Evolutionary conservation across 441 rosid genomes (phyloP).

Genomic region (Brassica balearica): DNA sequence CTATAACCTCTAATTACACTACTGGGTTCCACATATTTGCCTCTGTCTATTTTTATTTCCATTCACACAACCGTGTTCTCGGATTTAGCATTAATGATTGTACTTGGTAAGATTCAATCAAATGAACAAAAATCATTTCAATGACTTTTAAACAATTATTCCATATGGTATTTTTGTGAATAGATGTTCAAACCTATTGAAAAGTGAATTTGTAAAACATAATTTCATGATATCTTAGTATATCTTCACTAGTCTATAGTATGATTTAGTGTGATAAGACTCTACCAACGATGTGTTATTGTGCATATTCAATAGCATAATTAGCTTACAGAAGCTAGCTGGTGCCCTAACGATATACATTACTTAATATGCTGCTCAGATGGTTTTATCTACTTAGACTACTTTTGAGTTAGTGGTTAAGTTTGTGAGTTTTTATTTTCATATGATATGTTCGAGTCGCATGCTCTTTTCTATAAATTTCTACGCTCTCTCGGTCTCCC

Average conservation of each 20-base stretch:
- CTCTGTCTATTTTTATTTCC: background rate
- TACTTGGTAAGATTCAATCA: constrained; percentile 7
- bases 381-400: background rate
- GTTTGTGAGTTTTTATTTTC: background rate
- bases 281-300: background rate
- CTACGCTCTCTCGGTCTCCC: too few relatives aligned
- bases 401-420: background rate
- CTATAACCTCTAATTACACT: background rate
- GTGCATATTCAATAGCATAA: background rate
- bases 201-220: background rate
- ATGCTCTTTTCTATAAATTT: background rate
- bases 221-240: background rate
- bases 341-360: background rate
- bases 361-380: background rate
- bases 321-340: background rate
- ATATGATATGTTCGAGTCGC: background rate
- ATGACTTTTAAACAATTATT: background rate
- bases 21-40: constrained; percentile 5
- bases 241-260: background rate
- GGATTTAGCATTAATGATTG: background rate
- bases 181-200: background rate
- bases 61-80: background rate
- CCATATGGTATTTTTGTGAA: background rate
- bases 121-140: background rate
- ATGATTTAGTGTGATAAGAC: constrained; percentile 3